Evolutionary conservation across 148 eudicot genomes (phyloP).

Genomic region (Rhododendron henanense): DNA sequence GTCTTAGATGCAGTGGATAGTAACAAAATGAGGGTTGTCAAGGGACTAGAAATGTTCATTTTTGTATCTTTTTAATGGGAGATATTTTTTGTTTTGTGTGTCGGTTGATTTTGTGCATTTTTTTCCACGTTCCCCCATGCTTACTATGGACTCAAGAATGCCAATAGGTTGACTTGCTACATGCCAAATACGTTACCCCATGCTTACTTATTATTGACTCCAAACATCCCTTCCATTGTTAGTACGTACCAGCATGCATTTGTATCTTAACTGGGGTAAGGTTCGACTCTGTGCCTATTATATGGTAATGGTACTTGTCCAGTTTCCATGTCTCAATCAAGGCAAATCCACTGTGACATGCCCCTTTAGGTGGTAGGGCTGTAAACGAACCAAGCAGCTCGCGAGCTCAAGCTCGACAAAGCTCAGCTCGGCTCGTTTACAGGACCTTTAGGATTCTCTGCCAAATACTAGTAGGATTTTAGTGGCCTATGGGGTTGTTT

Average conservation of each 20-base stretch:
- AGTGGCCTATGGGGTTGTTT: no score
- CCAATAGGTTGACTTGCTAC: not conserved
- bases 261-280: not conserved
- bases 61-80: not conserved
- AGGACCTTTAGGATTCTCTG: no score
- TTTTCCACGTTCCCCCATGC: not conserved
- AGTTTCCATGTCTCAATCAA: no score
- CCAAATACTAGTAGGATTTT: no score
- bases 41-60: not conserved
- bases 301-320: no score
- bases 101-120: not conserved
- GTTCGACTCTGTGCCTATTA: no score
- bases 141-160: not conserved
- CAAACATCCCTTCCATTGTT: not conserved
- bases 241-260: not conserved
- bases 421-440: no score
- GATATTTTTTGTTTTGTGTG: not conserved
- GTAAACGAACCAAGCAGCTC: no score
- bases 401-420: no score
- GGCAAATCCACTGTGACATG: no score
- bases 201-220: not conserved
- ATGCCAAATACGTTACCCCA: not conserved
- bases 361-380: no score
- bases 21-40: conserved; percentile 10
- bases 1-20: conserved; percentile 12